Evolutionary conservation across 768 basidiomycete species (phyloP).

Genomic region (Wakefieldia striispora): DNA sequence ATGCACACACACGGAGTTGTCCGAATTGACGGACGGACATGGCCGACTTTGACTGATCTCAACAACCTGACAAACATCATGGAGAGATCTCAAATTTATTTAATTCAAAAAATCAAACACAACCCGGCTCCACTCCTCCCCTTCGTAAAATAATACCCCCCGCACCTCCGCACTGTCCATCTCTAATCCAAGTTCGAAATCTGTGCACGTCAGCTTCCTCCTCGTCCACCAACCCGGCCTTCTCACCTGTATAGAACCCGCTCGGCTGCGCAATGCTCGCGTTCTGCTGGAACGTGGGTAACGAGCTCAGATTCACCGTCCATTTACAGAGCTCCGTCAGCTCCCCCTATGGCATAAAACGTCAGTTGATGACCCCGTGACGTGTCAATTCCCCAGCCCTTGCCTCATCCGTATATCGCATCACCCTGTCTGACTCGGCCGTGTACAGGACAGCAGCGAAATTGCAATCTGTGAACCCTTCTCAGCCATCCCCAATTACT

Average conservation of each 20-base stretch:
- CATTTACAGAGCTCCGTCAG: constrained; percentile 77
- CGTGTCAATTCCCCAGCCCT: constrained; percentile 15
- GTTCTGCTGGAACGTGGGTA: constrained; percentile 77
- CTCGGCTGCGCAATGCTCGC: constrained; percentile 51
- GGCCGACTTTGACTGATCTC: constrained; percentile 1
- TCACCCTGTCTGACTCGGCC: constrained; percentile 67
- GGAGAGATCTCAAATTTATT: not conserved
- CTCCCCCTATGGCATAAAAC: constrained; percentile 48
- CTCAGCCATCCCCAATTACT: not conserved
- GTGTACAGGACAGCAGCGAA: constrained; percentile 85
- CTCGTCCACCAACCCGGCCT: constrained; percentile 1
- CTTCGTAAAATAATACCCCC: constrained; percentile 71
- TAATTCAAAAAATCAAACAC: constrained; percentile 54
- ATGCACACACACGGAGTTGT: constrained; percentile 3
- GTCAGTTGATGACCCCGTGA: constrained; percentile 20
- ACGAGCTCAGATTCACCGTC: constrained; percentile 77
- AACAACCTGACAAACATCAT: not conserved
- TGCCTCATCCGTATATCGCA: constrained; percentile 83
- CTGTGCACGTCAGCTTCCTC: constrained; percentile 33
- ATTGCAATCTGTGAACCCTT: constrained; percentile 52
- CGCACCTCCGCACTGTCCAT: constrained; percentile 86
- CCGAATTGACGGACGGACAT: constrained; percentile 1
- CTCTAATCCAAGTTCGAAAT: constrained; percentile 83
- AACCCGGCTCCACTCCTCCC: constrained; percentile 78
- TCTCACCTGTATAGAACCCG: constrained; percentile 78